These are phyloP conservation scores for Neurospora tetraspora DNA, from an alignment of 495 filamentous ascomycete species.

Conservation along the genomic window DNA sequence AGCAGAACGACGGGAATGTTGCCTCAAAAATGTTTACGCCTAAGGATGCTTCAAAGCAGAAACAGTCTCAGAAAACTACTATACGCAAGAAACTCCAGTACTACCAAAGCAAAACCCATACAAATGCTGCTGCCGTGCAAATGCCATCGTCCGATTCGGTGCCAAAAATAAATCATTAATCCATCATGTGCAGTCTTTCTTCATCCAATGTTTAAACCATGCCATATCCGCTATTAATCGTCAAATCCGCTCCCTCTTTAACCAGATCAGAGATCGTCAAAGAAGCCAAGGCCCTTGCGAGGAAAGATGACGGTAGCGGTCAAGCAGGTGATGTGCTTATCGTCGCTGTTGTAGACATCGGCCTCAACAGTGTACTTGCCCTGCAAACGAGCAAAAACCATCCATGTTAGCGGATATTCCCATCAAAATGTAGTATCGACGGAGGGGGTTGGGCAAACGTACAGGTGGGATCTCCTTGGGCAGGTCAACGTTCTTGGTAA, in stretches of 20 bases:
- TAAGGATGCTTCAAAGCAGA: neutral
- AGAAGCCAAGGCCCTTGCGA: slow-evolving; percentile 4
- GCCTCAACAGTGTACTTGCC: slow-evolving; percentile 83
- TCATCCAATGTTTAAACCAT: neutral
- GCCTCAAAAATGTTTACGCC: neutral
- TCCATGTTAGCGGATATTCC: slow-evolving; percentile 2
- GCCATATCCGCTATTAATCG: neutral
- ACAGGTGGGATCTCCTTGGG: slow-evolving; percentile 86
- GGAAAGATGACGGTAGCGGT: slow-evolving; percentile 55
- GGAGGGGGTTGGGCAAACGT: slow-evolving; percentile 26
- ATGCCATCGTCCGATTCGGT: neutral
- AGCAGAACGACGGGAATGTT: neutral
- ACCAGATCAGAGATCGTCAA: slow-evolving; percentile 16
- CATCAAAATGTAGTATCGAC: neutral
- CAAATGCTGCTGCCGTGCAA: neutral
- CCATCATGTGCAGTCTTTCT: slow-evolving; percentile 5
- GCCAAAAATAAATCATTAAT: neutral
- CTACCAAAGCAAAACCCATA: neutral
- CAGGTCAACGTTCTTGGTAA: slow-evolving; percentile 75
- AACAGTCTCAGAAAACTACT: neutral
- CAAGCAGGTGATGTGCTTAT: slow-evolving; percentile 70
- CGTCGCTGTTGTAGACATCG: slow-evolving; percentile 65
- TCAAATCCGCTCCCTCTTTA: neutral
- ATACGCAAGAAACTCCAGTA: neutral
- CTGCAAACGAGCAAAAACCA: slow-evolving; percentile 30